Evolutionary conservation across 306 rosid species (phyloP).

Genomic region (Citrullus mucosospermus): DNA sequence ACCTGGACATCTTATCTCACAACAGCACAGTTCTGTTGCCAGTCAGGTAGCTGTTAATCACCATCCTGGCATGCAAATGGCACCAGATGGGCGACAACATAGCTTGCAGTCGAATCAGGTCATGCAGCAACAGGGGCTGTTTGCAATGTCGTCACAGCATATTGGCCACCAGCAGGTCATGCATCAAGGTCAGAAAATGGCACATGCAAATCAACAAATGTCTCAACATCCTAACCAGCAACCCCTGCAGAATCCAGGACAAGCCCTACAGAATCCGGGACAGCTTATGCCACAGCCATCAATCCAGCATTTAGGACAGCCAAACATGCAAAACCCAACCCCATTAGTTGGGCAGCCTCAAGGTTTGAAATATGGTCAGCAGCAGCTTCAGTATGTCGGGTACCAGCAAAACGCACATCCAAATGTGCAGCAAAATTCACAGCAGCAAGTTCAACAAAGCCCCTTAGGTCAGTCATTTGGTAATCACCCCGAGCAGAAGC

Average conservation of each 20-base stretch:
- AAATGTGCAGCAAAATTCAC: conserved; percentile 47
- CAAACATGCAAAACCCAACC: conserved; percentile 44
- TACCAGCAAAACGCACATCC: conserved; percentile 50
- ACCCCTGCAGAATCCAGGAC: conserved; percentile 33
- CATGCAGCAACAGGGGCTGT: conserved; percentile 29
- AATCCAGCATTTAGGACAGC: conserved; percentile 32
- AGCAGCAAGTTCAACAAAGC: conserved; percentile 37
- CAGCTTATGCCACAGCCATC: conserved; percentile 41
- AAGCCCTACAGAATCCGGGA: conserved; percentile 32
- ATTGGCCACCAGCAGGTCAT: conserved; percentile 5
- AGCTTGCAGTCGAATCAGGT: conserved; percentile 27
- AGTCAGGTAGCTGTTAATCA: conserved; percentile 19
- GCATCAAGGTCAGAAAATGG: conserved; percentile 27
- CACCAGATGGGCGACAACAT: conserved; percentile 45
- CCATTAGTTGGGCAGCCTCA: conserved; percentile 44
- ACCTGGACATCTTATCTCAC: conserved; percentile 32
- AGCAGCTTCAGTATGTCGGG: conserved; percentile 50
- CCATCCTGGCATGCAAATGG: conserved; percentile 39
- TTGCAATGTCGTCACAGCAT: neutral
- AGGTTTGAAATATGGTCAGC: conserved; percentile 46
- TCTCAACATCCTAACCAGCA: conserved; percentile 24
- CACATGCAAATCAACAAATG: conserved; percentile 47
- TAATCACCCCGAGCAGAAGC: conserved; percentile 49
- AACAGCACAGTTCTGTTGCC: conserved; percentile 32
- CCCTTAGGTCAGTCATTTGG: conserved; percentile 40